A percentile compares a stretch with the other conserved stretches of the same genome.
phyloP scores from a whole-genome alignment of 2,329 filamentous ascomycete genomes.

The Fusarium sp. region DNA sequence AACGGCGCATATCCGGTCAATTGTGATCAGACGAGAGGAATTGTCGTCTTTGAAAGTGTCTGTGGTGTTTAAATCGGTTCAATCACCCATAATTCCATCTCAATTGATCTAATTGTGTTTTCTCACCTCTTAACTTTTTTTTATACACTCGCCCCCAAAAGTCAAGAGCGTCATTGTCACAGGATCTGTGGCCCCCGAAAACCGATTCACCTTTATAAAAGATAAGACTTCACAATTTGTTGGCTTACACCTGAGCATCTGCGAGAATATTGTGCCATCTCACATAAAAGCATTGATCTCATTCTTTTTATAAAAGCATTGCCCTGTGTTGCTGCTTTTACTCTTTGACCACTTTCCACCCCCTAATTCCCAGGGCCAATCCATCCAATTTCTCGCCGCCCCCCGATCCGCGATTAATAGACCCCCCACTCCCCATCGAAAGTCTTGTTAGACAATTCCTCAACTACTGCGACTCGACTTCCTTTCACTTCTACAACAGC shows the following conservation, averaged over 20 bases:
- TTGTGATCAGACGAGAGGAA: constrained; percentile 14
- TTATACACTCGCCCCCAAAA: background rate
- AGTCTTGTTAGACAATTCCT: constrained; percentile 16
- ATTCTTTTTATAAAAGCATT: background rate
- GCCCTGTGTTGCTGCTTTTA: background rate
- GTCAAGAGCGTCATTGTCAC: constrained; percentile 36
- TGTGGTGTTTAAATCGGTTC: constrained; percentile 9
- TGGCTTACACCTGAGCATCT: background rate
- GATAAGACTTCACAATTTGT: background rate
- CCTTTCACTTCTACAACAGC: constrained; percentile 1
- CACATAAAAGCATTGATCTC: background rate
- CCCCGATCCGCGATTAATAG: constrained; percentile 35
- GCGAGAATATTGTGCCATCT: constrained; percentile 9
- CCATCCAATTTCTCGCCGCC: constrained; percentile 41
- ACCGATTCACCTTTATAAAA: constrained; percentile 6
- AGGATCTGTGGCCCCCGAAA: constrained; percentile 35
- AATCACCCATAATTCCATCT: constrained; percentile 14
- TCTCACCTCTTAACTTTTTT: background rate
- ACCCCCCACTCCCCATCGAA: constrained; percentile 38
- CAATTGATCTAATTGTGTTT: constrained; percentile 13
- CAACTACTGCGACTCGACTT: constrained; percentile 8
- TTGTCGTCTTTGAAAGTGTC: constrained; percentile 4
- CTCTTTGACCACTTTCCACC: constrained; percentile 4
- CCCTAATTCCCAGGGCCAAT: constrained; percentile 22
- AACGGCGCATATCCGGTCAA: constrained; percentile 37